Base-by-base conservation (phyloP, 495 filamentous ascomycete genomes). In the Recurvomyces mirabilis region DNA sequence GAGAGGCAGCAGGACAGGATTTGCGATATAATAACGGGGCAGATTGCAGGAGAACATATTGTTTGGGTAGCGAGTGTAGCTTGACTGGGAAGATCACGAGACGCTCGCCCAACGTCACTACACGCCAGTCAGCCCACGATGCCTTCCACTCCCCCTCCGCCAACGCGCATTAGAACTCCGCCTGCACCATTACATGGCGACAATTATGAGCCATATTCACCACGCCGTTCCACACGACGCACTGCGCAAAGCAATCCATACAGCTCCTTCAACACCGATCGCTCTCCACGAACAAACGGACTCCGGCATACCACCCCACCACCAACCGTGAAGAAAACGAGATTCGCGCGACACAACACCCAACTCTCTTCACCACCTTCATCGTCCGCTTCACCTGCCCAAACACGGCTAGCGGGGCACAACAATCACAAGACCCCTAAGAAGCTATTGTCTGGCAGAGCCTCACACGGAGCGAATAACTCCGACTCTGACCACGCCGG, bases 131-230 rank as follows among this genome's bases (percentile, higher is more conserved):
- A 46, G 7, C 32, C 17, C 6, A 37, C 43, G 29, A 79, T 79
- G 73, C 65, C 77, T 51, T 65, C 77, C 32, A 86, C 86, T 51
- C 81, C 82, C 29, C 78, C 79, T 14, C 76, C 76, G 30, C 65
- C 70, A 70, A 23, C 13, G 20, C 66, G 67, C 31, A 59, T 82
- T 35, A 70, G 71, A 45, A 79, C 80, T 29, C 87, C 87, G 36
- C 68, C 75, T 36, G 82, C 86, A 29, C 87, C 87, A 14, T 75
- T 72, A 26, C 75, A 79, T 65, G 82, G 82, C 36, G 83, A 93
- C 64, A 58, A 65, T 38, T 85, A 78, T 62, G 74, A 81, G 49
- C 81, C 82, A 19, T 86, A 80, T 60, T 68, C 70, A 65, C 71
- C 75, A 12, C 67, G 77, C 36, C 73, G 75, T 34, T 79, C 76